Evolutionary conservation across 352 stramenopile species (phyloP).

Genomic region (Phytophthora hybrid): DNA sequence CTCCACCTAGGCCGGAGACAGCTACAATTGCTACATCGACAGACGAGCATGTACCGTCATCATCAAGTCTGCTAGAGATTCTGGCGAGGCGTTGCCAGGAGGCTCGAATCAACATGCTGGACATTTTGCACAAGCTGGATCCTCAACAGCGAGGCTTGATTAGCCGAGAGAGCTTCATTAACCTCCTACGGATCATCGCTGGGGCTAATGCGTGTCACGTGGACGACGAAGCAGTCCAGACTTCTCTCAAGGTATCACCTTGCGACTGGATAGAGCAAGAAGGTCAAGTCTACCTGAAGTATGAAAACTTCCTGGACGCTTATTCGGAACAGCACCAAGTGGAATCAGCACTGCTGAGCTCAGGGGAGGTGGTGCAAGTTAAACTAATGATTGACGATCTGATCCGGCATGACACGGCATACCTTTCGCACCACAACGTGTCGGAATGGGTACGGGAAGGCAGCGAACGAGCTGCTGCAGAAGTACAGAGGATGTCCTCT

Average conservation of each 20-base stretch:
- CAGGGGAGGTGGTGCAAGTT: slow-evolving; percentile 24
- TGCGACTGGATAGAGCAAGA: slow-evolving; percentile 28
- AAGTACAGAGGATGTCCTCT: slow-evolving; percentile 9
- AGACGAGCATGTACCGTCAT: slow-evolving; percentile 10
- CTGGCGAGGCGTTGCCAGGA: slow-evolving; percentile 44
- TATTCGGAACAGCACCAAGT: slow-evolving; percentile 24
- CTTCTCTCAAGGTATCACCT: slow-evolving; percentile 23
- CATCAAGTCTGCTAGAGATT: slow-evolving; percentile 26
- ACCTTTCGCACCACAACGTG: slow-evolving; percentile 30
- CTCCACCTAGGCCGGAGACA: slow-evolving; percentile 21
- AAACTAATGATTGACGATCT: slow-evolving; percentile 39
- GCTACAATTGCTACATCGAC: slow-evolving; percentile 41
- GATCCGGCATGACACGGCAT: slow-evolving; percentile 26
- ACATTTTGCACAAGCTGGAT: slow-evolving; percentile 38
- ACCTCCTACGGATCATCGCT: slow-evolving; percentile 40
- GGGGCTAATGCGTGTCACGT: slow-evolving; percentile 14
- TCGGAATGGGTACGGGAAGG: slow-evolving; percentile 36
- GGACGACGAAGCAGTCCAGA: slow-evolving; percentile 4
- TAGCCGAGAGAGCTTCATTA: slow-evolving; percentile 34
- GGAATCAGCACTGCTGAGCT: slow-evolving; percentile 7
- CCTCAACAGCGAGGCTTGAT: slow-evolving; percentile 38
- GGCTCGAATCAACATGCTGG: slow-evolving; percentile 35
- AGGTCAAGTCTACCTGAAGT: slow-evolving; percentile 32
- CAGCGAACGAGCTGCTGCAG: slow-evolving; percentile 18
- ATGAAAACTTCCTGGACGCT: slow-evolving; percentile 31